phyloP scores from a whole-genome alignment of 2,329 filamentous ascomycete species.

The Alternaria tenuissima region DNA sequence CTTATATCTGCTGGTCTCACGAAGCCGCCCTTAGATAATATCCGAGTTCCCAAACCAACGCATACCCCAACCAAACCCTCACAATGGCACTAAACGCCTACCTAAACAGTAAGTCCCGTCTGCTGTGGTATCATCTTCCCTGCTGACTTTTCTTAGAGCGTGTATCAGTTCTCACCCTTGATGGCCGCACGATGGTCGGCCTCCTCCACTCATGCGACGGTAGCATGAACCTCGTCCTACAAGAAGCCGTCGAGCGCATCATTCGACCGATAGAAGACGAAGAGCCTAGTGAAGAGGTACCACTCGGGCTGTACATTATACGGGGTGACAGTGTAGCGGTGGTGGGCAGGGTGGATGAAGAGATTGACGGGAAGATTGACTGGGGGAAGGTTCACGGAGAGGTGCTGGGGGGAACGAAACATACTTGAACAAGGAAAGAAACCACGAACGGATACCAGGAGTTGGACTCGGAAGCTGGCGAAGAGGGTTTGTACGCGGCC shows the following conservation, averaged over 20 bases:
- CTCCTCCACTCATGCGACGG: conserved; percentile 87
- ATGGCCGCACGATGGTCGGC: conserved; percentile 81
- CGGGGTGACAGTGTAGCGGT: conserved; percentile 94
- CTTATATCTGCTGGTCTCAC: no score
- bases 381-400: conserved; percentile 90
- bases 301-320: conserved; percentile 88
- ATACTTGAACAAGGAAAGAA: conserved; percentile 51
- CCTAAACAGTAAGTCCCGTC: conserved; percentile 49
- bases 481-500: not conserved
- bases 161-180: conserved; percentile 88
- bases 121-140: not conserved
- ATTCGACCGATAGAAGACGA: conserved; percentile 86
- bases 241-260: conserved; percentile 84
- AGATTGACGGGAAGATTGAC: conserved; percentile 87
- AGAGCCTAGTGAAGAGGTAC: conserved; percentile 80
- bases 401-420: conserved; percentile 85
- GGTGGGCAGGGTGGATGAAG: conserved; percentile 88
- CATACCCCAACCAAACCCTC: not conserved
- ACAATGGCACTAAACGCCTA: conserved; percentile 55
- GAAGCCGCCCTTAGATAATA: not conserved
- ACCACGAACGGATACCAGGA: not conserved
- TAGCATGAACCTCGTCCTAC: conserved; percentile 89
- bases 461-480: not conserved
- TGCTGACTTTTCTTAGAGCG: conserved; percentile 69
- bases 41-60: not conserved